Evolutionary conservation across 768 basidiomycete genomes (phyloP), one percentile per base, ranked within the genome.

Genomic region (Exsudoporus frostii): DNA sequence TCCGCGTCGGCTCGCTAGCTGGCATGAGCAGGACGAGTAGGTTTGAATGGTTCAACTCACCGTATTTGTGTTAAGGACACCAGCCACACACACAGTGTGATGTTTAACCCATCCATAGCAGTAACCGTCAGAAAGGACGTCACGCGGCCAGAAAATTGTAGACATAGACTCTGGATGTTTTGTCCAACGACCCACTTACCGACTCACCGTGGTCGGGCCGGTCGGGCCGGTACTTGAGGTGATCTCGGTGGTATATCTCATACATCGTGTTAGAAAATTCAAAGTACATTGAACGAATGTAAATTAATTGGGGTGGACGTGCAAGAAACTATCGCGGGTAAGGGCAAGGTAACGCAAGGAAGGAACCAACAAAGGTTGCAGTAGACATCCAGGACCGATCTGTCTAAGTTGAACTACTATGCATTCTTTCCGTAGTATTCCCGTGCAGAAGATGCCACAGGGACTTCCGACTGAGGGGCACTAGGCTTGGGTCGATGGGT

Each of bases 401-500:
- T 39, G 11, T 20, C 19, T 10, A 43, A 15, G 22, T 44, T 34
- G 15, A n/a, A 6, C 11, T 11, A 36, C 34, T 68, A 66, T 19
- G n/a, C 27, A 45, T 48, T 19, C 10, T 65, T 66, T 47, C 66
- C 66, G 19, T 50, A 76, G 54, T 76, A 76, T 46, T 77, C 73
- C 50, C 76, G 66, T n/a, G 55, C 56, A n/a, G 63, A 59, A 4
- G 54, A 32, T 14, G 58, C 51, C 11, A 44, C 46, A 20, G 60
- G 65, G 10, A 55, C 48, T 27, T 71, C 65, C 17, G 40, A 8
- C 5, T 65, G 60, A 37, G 59, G 41, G 17, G n/a, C 52, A 27
- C 43, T 71, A 38, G 49, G 79, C 59, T 81, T 81, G 11, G 84
- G 81, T 45, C 95, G 84, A 69, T 96, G 93, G 1, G 95, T 98